A percentile compares a stretch with the other conserved stretches of the same genome.
These are phyloP conservation scores for Tremella yokohamensis DNA, from an alignment of 768 basidiomycete genomes.

Conservation along the genomic window DNA sequence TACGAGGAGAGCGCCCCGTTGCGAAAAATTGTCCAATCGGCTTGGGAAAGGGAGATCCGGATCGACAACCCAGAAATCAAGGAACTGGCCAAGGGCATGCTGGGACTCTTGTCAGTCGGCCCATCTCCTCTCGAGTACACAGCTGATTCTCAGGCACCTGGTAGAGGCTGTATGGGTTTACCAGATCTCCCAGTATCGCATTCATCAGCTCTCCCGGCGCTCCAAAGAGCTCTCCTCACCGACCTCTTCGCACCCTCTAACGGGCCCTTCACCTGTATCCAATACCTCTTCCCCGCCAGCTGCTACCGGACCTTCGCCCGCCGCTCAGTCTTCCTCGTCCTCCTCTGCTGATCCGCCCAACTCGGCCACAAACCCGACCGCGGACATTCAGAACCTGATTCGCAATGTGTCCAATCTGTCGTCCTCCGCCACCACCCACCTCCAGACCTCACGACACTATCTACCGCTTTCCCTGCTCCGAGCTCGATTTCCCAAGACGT, in stretches of 20 bases:
- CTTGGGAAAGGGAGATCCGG: neutral
- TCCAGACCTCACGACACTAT: conserved; percentile 10
- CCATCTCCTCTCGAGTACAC: neutral
- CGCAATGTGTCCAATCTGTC: neutral
- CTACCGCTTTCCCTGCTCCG: conserved; percentile 25
- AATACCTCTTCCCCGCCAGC: conserved; percentile 1
- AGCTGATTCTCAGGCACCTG: neutral
- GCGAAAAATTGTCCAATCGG: neutral
- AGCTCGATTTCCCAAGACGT: conserved; percentile 30
- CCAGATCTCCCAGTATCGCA: neutral
- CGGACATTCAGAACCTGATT: too few relatives aligned
- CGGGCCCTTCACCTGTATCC: neutral
- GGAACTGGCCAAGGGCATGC: neutral
- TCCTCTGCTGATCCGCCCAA: neutral
- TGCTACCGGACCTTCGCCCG: neutral
- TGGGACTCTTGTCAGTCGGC: neutral
- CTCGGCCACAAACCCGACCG: neutral
- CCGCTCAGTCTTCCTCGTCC: neutral
- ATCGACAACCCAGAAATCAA: neutral
- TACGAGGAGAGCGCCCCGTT: neutral
- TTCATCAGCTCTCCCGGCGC: neutral
- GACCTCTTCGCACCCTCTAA: neutral
- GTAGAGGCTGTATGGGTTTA: neutral
- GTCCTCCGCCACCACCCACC: neutral
- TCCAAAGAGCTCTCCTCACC: neutral